Base-by-base conservation (phyloP, 2,329 filamentous ascomycete genomes). In the Aaosphaeria pasadenensis region DNA sequence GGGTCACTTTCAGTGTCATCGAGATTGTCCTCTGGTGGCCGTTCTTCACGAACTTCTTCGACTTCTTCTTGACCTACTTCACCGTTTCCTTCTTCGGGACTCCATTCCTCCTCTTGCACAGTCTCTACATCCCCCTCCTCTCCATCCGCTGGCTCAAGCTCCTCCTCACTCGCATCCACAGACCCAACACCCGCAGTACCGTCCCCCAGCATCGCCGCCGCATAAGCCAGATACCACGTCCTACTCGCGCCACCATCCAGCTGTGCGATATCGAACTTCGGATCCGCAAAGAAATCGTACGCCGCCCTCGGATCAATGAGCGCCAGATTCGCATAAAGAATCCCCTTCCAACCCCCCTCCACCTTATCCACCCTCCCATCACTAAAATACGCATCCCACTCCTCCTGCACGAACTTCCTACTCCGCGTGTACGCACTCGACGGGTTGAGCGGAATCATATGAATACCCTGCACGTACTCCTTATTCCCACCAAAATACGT, bases 291-390 rank as follows among this genome's bases (percentile, higher is more conserved):
- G 71, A 91, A 95, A 1, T 81, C 69, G 77, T 84, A 96, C 7
- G 88, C 83, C 4, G 79, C 73, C 46, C 70, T 68, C 0, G 91
- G 86, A 62, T 95, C 82, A 44, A 91, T 78, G 7, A 91, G 84
- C 0, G 89, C 91, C 43, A 89, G 80, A 66, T 94, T 97, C 30
- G 85, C 89, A 61, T 87, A 91, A 28, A 97, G 71, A 30, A 97
- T 85, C 1, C 91, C 88, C 67, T 81, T 88, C 94, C 94, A 97
- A 1, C 90, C 89, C 41, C 87, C 88, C 6, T 75, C 71, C 5
- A 91, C 83, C 0, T 74, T 67, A 46, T 88, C 81, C 1, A 82
- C 83, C 9, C 87, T 81, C 0, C 84, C 84, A 28, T 83, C 76
- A 49, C 80, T 80, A 66, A 97, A 97, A 65, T 87, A 91, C 5